Base-by-base conservation (phyloP, 208 protist species). In the Acanthamoeba divionensis region DNA sequence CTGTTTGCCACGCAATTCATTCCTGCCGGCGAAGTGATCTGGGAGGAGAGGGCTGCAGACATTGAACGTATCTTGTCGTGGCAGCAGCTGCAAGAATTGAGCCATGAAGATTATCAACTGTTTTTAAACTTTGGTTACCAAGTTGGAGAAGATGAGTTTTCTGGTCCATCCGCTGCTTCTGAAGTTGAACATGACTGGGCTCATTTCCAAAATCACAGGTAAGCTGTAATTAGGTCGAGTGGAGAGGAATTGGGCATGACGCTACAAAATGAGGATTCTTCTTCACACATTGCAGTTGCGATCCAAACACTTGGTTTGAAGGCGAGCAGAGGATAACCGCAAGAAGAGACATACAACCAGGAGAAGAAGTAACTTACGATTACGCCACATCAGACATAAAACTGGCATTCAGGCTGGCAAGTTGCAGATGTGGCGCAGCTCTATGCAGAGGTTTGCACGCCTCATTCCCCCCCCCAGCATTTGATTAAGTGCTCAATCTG, bases 181-280 rank as follows among this genome's bases (percentile, higher is more conserved):
- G 57, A 47, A 47, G 50, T 83, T 33, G 63, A 65, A 54, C 73
- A 54, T 54, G 73, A 83, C 73, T 83, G 63, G 50, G 41, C 73
- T 15, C 73, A 83, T 54, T 83, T 83, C 73, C 73, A 83, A 29
- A 83, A 83, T 54, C 73, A 83, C 73, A 65, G 50, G 73, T 83
- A 83, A 24, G 50, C n/a, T n/a, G n/a, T n/a, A n/a, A n/a, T n/a
- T n/a, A n/a, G n/a, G n/a, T n/a, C n/a, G n/a, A n/a, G n/a, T n/a
- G n/a, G n/a, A n/a, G n/a, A n/a, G n/a, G n/a, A n/a, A n/a, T n/a
- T n/a, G n/a, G n/a, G n/a, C n/a, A n/a, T n/a, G n/a, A n/a, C n/a
- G n/a, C n/a, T n/a, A n/a, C n/a, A n/a, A n/a, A n/a, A n/a, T n/a
- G n/a, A n/a, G n/a, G n/a, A n/a, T 57, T 57, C 52, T 57, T 57